A percentile compares a stretch with the other conserved stretches of the same genome.
Evolutionary conservation across 2,329 filamentous ascomycete genomes (phyloP).

Genomic region (Pseudogymnoascus sp.): DNA sequence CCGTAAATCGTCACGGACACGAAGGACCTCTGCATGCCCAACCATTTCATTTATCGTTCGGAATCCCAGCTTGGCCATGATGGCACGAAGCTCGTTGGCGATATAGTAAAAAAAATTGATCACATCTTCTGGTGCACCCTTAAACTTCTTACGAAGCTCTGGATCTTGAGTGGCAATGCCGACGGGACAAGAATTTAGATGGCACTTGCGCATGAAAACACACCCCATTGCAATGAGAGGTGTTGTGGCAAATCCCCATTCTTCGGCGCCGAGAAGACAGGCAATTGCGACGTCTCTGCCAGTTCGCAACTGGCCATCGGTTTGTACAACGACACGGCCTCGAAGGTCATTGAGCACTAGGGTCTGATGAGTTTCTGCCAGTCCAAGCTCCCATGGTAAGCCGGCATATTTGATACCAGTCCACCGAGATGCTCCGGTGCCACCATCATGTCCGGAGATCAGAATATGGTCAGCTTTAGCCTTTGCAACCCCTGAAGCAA

Average conservation of each 20-base stretch:
- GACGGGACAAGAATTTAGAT: constrained; percentile 72
- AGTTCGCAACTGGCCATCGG: constrained; percentile 87
- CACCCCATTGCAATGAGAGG: constrained; percentile 95
- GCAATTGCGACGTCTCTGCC: constrained; percentile 91
- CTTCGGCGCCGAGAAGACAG: constrained; percentile 91
- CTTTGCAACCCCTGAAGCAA: constrained; percentile 94
- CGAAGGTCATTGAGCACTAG: constrained; percentile 91
- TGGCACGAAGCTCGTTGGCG: constrained; percentile 88
- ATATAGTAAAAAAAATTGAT: constrained; percentile 99
- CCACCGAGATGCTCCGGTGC: constrained; percentile 93
- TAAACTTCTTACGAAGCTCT: constrained; percentile 88
- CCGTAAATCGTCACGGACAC: constrained; percentile 78
- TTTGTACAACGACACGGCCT: constrained; percentile 92
- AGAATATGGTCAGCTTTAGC: constrained; percentile 95
- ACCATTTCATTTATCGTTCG: constrained; percentile 98
- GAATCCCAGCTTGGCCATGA: constrained; percentile 94
- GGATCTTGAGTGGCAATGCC: constrained; percentile 94
- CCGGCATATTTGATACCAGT: constrained; percentile 98
- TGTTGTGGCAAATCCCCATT: constrained; percentile 93
- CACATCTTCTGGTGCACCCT: constrained; percentile 86
- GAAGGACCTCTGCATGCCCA: constrained; percentile 78
- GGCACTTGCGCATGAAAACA: constrained; percentile 82
- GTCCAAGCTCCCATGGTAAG: constrained; percentile 91
- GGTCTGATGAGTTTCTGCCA: constrained; percentile 95
- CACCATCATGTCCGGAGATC: constrained; percentile 94